Conservation (phyloP, 768 basidiomycete genomes). For the Collybia sordida region DNA sequence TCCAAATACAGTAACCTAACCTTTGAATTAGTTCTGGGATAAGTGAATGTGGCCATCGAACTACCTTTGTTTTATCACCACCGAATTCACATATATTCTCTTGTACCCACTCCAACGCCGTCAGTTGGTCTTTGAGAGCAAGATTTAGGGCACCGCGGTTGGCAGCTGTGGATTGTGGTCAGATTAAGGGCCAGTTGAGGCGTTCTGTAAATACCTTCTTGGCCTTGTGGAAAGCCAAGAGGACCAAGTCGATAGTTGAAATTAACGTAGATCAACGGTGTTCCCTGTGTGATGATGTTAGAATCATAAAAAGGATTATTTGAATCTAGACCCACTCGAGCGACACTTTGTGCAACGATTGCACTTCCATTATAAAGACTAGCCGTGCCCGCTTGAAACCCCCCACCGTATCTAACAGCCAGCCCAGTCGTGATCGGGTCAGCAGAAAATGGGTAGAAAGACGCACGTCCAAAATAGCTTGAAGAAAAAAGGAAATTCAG, state of each 20-base stretch:
- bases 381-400: conserved; percentile 19
- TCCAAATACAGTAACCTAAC: conserved; percentile 44
- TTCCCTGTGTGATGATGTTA: conserved; percentile 18
- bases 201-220: conserved; percentile 19
- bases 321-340: conserved; percentile 13
- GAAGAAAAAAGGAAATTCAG: background rate
- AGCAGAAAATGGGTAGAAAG: background rate
- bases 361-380: conserved; percentile 21
- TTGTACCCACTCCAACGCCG: conserved; percentile 50
- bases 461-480: conserved; percentile 41
- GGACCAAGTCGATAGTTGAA: conserved; percentile 52
- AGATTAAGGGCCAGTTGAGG: conserved; percentile 13
- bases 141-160: conserved; percentile 33
- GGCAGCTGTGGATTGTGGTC: conserved; percentile 22
- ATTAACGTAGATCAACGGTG: conserved; percentile 46
- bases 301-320: background rate
- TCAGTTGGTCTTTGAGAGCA: conserved; percentile 37
- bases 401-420: conserved; percentile 19
- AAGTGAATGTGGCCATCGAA: too few relatives aligned
- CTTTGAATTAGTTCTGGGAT: background rate
- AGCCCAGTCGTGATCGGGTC: background rate
- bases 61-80: conserved; percentile 49
- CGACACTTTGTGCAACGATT: conserved; percentile 23
- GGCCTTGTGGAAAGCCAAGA: conserved; percentile 44
- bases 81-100: conserved; percentile 54